Evolutionary conservation across 2,329 filamentous ascomycete species (phyloP), one percentile per base, ranked within the genome.

Genomic region (Aspergillus candidus): DNA sequence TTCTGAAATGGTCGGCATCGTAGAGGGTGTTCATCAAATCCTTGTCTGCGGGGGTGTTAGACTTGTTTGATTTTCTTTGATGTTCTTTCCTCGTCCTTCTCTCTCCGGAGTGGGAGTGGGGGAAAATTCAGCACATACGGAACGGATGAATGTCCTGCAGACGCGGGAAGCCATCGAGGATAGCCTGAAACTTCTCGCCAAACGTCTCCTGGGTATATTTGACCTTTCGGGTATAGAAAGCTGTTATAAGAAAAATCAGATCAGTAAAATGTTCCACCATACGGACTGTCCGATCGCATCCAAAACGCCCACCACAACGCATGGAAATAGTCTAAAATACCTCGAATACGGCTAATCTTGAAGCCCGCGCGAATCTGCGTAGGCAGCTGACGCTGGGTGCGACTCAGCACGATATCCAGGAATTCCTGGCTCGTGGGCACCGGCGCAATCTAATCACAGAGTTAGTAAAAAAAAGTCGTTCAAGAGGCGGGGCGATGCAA

Each of bases 151-250:
- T 91, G 66, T 98, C 93, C 65, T 88, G 83, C 43, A 98, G 78
- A 46, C 90, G 82, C 43, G 93, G 93, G 63, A 98, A 96, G 59
- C 86, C 88, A 68, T 95, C 87, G 61, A 97, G 82, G 61, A 96
- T 96, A 48, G 83, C 80, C 55, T 82, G 81, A 55, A 98, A 82
- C 72, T 97, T 97, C 69, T 98, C 93, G 54, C 83, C 83, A 70
- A 96, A 96, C 34, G 91, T 97, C 73, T 98, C 93, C 63, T 91
- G 84, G 5, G 93, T 96, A 72, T 89, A 98, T 72, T 97, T 97
- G 77, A 96, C 90, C 72, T 97, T 97, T 67, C 93, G 78, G 36
- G 91, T 96, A 71, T 97, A 97, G 73, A 97, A 97, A 39, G 81
- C 85, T 83, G 37, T 38, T 15, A 27, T 32, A 38, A 44, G 41